Base-by-base conservation (phyloP, 2,329 filamentous ascomycete species). In the Trichoderma cornu-damae region DNA sequence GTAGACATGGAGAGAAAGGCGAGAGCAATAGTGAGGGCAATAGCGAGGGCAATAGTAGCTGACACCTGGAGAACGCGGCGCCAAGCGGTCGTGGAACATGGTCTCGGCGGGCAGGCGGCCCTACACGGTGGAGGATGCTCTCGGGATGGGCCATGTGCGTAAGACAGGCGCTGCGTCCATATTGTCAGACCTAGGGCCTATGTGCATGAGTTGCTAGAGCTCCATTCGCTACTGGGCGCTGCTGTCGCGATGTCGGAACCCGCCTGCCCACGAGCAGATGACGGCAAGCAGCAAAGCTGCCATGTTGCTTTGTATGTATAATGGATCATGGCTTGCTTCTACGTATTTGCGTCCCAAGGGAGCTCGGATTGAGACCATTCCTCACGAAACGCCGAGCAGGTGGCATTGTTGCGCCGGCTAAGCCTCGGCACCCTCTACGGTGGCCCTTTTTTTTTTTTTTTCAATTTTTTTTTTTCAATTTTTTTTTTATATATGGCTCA, bases 391-490 rank as follows among this genome's bases (percentile, higher is more conserved):
- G 20, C 22, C 12, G 6, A 4, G 35, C n/a, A n/a, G 42, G 51
- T 46, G 51, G 51, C 28, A 54, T 44, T n/a, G 46, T 28, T 54
- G 57, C 57, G 57, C 49, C 49, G 57, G 49, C 34, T 58, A 58
- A 58, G 43, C 43, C 16, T 42, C 57, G 57, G 49, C 34, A 26
- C 6, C 26, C 18, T 35, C 16, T 28, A 26, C 9, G 43, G 16
- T 6, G 11, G 14, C 16, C 7, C 16, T 26, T 20, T 37, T 42
- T n/a, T n/a, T n/a, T n/a, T n/a, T n/a, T n/a, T n/a, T n/a, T n/a
- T n/a, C n/a, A n/a, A n/a, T n/a, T n/a, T n/a, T n/a, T n/a, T n/a
- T n/a, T n/a, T n/a, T n/a, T n/a, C n/a, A n/a, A n/a, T n/a, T n/a
- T n/a, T n/a, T n/a, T n/a, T n/a, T n/a, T n/a, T n/a, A n/a, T n/a